phyloP scores from a whole-genome alignment of 2,329 filamentous ascomycete genomes.

The Fonsecaea pedrosoi region DNA sequence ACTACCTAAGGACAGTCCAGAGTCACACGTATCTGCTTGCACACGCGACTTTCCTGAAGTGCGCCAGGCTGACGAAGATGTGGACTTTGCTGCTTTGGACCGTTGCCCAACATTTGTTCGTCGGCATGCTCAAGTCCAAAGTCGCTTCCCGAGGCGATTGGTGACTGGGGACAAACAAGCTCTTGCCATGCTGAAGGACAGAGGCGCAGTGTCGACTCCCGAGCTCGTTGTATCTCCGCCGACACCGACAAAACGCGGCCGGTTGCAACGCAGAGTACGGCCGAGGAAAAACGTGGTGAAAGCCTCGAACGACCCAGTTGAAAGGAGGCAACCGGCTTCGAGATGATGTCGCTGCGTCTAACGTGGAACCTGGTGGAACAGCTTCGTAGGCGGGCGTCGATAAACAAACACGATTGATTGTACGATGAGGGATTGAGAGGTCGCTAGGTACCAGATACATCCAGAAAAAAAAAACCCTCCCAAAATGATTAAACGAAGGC shows the following conservation, averaged over 20 bases:
- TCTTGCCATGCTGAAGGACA: slow-evolving; percentile 22
- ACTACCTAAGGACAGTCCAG: background rate
- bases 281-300: background rate
- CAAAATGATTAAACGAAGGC: too few species aligned
- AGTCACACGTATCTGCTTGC: background rate
- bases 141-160: slow-evolving; percentile 14
- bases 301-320: background rate
- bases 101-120: slow-evolving; percentile 33
- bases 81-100: slow-evolving; percentile 8
- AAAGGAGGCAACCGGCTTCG: background rate
- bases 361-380: background rate
- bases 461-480: background rate
- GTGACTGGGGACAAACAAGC: slow-evolving; percentile 22
- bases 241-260: slow-evolving; percentile 27
- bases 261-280: slow-evolving; percentile 28
- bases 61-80: background rate
- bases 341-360: background rate
- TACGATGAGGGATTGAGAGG: background rate
- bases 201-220: slow-evolving; percentile 26
- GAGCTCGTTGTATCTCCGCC: slow-evolving; percentile 20
- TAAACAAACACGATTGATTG: too few species aligned
- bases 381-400: background rate
- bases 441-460: background rate
- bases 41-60: background rate
- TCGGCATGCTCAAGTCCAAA: slow-evolving; percentile 30